phyloP scores from a whole-genome alignment of 306 rosid genomes.

The Pyrus betulifolia region DNA sequence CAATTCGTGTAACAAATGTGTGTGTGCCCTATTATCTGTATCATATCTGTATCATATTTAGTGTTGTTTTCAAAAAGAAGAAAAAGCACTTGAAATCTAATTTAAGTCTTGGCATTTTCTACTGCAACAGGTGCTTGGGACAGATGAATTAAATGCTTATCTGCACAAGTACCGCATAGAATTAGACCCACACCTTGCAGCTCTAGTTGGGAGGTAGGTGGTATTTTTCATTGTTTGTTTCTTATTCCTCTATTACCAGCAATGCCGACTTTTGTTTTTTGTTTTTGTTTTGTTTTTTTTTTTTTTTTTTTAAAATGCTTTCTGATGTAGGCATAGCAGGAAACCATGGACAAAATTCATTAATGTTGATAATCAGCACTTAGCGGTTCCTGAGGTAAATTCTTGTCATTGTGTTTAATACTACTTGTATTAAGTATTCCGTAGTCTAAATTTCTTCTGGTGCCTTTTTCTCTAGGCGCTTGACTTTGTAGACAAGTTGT shows the following conservation, averaged over 20 bases:
- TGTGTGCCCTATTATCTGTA: neutral
- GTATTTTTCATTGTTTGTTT: neutral
- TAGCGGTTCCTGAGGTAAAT: slow-evolving; percentile 79
- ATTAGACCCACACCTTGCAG: slow-evolving; percentile 77
- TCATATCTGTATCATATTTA: neutral
- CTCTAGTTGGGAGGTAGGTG: slow-evolving; percentile 77
- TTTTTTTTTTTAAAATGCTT: neutral
- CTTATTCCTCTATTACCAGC: neutral
- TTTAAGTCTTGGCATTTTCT: slow-evolving; percentile 14
- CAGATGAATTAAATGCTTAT: slow-evolving; percentile 69
- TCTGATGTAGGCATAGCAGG: slow-evolving; percentile 61
- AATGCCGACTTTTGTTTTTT: neutral
- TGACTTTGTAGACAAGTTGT: slow-evolving; percentile 77
- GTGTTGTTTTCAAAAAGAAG: slow-evolving; percentile 3
- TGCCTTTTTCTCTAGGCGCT: slow-evolving; percentile 46
- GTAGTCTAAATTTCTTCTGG: neutral
- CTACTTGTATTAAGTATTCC: neutral
- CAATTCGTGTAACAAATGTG: neutral
- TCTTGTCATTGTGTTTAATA: neutral
- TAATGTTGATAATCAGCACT: slow-evolving; percentile 72
- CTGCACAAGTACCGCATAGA: slow-evolving; percentile 71
- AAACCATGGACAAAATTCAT: slow-evolving; percentile 86
- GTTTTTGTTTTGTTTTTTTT: too few relatives aligned
- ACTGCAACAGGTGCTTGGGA: slow-evolving; percentile 71
- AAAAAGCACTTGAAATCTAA: slow-evolving; percentile 7